phyloP scores from a whole-genome alignment of 257 asterid species.

The Solanum clarkiae region DNA sequence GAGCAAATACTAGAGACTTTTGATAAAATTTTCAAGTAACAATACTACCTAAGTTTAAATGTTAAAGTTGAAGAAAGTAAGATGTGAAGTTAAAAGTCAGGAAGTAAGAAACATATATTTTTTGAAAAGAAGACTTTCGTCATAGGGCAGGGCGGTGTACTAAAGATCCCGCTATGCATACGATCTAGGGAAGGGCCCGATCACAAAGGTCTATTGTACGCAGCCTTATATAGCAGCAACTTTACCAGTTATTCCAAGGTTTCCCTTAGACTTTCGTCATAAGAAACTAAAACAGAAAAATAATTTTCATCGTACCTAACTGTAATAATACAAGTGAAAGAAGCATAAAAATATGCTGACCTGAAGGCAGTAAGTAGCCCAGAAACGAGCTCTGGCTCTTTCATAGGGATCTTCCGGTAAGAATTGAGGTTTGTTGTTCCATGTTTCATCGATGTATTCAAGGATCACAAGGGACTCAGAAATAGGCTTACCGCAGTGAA shows the following conservation, averaged over 20 bases:
- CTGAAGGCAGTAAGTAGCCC: conserved; percentile 30
- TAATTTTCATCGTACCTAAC: background rate
- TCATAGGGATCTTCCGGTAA: conserved; percentile 24
- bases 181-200: no score
- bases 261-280: no score
- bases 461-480: background rate
- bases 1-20: background rate
- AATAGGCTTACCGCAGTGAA: background rate
- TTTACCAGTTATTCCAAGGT: no score
- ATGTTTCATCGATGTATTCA: conserved; percentile 27
- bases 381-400: conserved; percentile 23
- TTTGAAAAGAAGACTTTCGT: no score
- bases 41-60: background rate
- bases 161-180: no score
- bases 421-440: conserved; percentile 16
- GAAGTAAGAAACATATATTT: background rate
- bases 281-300: background rate
- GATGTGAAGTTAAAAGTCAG: background rate
- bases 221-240: no score
- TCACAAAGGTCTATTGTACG: no score
- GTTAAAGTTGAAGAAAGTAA: background rate
- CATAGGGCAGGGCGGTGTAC: no score
- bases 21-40: background rate
- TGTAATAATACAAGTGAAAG: background rate
- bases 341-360: background rate